phyloP scores from a whole-genome alignment of 108 stramenopile genomes.

The Conticribra guillardii region DNA sequence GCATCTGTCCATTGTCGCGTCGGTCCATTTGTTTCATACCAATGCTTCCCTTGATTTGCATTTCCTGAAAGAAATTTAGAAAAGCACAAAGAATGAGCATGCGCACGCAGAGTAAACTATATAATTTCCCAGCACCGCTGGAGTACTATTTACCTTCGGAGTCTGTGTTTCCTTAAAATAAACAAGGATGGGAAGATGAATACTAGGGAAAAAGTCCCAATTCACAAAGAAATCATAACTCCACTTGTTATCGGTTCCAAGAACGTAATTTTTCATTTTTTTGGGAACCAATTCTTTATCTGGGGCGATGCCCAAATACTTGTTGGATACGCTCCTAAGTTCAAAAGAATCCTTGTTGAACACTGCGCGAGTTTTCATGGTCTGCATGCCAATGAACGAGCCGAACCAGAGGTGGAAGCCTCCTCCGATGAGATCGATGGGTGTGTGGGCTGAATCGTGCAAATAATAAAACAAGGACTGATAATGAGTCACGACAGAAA shows the following conservation, averaged over 20 bases:
- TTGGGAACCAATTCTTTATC: conserved; percentile 44
- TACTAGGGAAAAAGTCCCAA: conserved; percentile 54
- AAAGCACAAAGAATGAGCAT: too few species aligned
- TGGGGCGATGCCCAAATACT: conserved; percentile 29
- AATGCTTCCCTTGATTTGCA: conserved; percentile 52
- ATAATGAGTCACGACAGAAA: too few species aligned
- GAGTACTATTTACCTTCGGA: conserved; percentile 29
- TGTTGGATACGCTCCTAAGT: conserved; percentile 41
- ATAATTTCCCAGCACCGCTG: too few species aligned
- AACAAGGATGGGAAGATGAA: conserved; percentile 51
- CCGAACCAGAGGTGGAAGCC: conserved; percentile 49
- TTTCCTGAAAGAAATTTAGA: conserved; percentile 16
- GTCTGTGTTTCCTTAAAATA: conserved; percentile 61
- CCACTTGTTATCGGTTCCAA: conserved; percentile 47
- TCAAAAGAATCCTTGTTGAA: conserved; percentile 44
- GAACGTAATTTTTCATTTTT: conserved; percentile 45
- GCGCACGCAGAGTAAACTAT: too few species aligned
- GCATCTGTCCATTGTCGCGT: conserved; percentile 50
- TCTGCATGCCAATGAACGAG: conserved; percentile 46
- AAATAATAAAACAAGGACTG: neutral
- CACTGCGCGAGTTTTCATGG: conserved; percentile 50
- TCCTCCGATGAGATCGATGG: conserved; percentile 40
- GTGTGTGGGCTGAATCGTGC: conserved; percentile 1
- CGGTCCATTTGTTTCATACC: conserved; percentile 49
- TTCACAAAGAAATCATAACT: conserved; percentile 45